A percentile compares a stretch with the other conserved stretches of the same genome.
Evolutionary conservation across 371 early-diverging fungal genomes (phyloP).

Genomic region (Batkoa obscura): DNA sequence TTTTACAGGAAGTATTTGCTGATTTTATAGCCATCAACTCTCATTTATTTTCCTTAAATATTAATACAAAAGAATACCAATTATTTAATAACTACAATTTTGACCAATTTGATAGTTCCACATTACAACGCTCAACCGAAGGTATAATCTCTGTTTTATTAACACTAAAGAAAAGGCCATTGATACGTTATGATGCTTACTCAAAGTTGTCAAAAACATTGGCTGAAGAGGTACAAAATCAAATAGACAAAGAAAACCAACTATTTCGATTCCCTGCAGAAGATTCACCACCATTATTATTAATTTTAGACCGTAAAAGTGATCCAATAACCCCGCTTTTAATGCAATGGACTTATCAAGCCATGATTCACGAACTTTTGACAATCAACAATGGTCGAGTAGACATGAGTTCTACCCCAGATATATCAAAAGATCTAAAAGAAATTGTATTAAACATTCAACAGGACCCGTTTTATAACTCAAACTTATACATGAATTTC

Average conservation of each 20-base stretch:
- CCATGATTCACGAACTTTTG: constrained; percentile 94
- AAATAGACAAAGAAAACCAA: constrained; percentile 58
- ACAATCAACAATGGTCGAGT: constrained; percentile 90
- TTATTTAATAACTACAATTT: no score
- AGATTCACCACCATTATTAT: constrained; percentile 67
- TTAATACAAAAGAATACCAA: constrained; percentile 11
- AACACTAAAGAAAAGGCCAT: constrained; percentile 72
- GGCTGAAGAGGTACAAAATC: constrained; percentile 59
- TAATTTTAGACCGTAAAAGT: constrained; percentile 85
- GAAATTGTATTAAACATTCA: constrained; percentile 76
- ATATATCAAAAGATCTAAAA: no score
- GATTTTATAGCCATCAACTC: constrained; percentile 75
- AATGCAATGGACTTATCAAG: constrained; percentile 98
- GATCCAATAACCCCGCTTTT: constrained; percentile 96
- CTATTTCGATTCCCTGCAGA: constrained; percentile 62
- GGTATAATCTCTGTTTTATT: constrained; percentile 60
- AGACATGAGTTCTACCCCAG: constrained; percentile 45
- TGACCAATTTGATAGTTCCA: constrained; percentile 9
- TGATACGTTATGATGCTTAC: constrained; percentile 67
- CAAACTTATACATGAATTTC: constrained; percentile 72
- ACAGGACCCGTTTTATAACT: constrained; percentile 79
- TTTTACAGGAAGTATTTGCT: constrained; percentile 63
- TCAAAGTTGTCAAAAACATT: constrained; percentile 62
- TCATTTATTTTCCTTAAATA: constrained; percentile 71
- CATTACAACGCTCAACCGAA: constrained; percentile 53